Evolutionary conservation across 2,329 filamentous ascomycete species (phyloP), one percentile per base, ranked within the genome.

Genomic region (Paraphaeosphaeria minitans): DNA sequence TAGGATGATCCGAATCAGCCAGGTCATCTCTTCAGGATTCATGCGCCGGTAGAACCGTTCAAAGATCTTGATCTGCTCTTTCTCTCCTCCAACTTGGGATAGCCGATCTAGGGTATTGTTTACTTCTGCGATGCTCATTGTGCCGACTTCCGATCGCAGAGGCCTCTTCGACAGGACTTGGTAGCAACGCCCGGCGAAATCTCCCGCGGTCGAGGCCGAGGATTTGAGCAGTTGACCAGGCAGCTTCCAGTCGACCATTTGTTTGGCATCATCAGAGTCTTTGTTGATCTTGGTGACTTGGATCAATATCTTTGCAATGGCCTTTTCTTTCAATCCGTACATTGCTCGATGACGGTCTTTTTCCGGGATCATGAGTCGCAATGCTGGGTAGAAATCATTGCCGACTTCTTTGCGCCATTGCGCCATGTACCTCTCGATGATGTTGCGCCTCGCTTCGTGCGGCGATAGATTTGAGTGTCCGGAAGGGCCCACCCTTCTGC

Each of bases 301-400:
- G 58, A 97, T 91, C n/a, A 98, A 82, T 21, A 98, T 80, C 73
- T 93, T 97, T 10, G 89, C 94, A 59, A 99, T 93, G 5, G 89
- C 86, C 73, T 90, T 93, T 80, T 99, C 95, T 73, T 98, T 98
- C 42, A 99, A 82, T 0, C 94, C 92, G 70, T 98, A 99, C 81
- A 97, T 93, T 19, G 90, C 90, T 49, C 95, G 87, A 70, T 98
- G 93, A 41, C 93, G 87, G 72, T 99, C 95, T 73, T 96, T 96
- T 69, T 96, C 92, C 0, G 94, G 93, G 3, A 97, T 83, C 57
- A 98, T 97, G 48, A 99, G 84, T 21, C 95, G 88, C 76, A 99
- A 85, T 1, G 92, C 94, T 0, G 95, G 95, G 72, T 95, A 98
- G 68, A 99, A 91, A 76, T 99, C 95, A 66, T 92, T 81, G 27